Evolutionary conservation across 1,284 basidiomycete genomes (phyloP).

Genomic region (Peniophora sp.): DNA sequence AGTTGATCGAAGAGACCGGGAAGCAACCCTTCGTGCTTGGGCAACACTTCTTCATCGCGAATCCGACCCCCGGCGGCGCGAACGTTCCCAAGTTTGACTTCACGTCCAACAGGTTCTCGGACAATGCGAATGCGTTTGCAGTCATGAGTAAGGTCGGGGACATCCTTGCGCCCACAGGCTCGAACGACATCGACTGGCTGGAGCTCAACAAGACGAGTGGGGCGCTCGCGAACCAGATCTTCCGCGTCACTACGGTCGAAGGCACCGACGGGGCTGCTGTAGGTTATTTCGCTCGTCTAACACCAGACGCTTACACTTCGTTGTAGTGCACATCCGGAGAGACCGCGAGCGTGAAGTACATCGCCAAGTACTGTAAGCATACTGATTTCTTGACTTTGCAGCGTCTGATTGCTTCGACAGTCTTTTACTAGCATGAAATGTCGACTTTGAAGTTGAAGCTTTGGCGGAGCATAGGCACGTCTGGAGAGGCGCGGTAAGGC

Average conservation of each 20-base stretch:
- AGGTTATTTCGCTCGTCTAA: conserved; percentile 7
- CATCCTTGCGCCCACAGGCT: conserved; percentile 19
- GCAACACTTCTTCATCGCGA: conserved; percentile 24
- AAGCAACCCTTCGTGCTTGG: conserved; percentile 15
- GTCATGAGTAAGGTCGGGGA: conserved; percentile 18
- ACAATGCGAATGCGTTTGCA: conserved; percentile 19
- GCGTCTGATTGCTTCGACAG: no score
- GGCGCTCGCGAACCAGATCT: conserved; percentile 26
- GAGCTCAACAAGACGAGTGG: conserved; percentile 23
- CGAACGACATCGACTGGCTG: conserved; percentile 31
- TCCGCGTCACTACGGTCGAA: conserved; percentile 26
- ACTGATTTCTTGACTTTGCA: no score
- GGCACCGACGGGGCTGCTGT: conserved; percentile 33
- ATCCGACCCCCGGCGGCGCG: conserved; percentile 12
- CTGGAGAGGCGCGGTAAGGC: no score
- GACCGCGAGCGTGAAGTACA: conserved; percentile 17
- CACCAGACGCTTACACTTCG: conserved; percentile 1
- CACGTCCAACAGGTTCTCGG: conserved; percentile 13
- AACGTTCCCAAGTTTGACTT: conserved; percentile 25
- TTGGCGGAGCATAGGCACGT: no score
- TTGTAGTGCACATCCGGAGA: conserved; percentile 19
- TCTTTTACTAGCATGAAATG: no score
- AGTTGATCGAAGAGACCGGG: conserved; percentile 3
- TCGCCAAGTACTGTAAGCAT: conserved; percentile 6
- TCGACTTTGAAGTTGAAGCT: no score